Percentiles rank a stretch among this genome's conserved stretches.
These are phyloP conservation scores for Trypanosoma congolense DNA, from an alignment of 208 protist genomes.

Conservation along the genomic window DNA sequence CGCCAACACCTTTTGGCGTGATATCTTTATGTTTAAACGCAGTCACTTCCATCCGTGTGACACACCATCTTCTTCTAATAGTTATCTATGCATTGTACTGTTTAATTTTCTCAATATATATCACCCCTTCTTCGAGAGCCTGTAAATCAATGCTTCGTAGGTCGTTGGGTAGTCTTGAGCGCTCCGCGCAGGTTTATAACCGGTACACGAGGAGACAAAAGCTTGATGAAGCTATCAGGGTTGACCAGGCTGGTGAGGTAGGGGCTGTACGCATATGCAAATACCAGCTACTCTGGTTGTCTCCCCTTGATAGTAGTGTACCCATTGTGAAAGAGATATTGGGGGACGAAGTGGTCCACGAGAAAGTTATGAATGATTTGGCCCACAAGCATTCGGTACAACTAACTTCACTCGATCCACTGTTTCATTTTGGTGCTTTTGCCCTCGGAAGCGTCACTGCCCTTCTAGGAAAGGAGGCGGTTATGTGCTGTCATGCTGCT, in stretches of 20 bases:
- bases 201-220: constrained; percentile 52
- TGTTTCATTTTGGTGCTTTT: constrained; percentile 73
- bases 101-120: too few relatives aligned
- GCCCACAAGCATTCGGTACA: constrained; percentile 58
- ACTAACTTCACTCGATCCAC: constrained; percentile 56
- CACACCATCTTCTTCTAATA: too few relatives aligned
- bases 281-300: constrained; percentile 78
- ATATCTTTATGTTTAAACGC: too few relatives aligned
- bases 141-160: background rate
- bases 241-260: constrained; percentile 81
- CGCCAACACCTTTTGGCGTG: too few relatives aligned
- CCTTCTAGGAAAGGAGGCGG: constrained; percentile 69
- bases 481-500: constrained; percentile 88
- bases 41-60: too few relatives aligned
- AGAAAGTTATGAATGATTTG: constrained; percentile 67
- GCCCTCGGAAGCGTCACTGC: constrained; percentile 68
- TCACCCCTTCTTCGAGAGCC: too few relatives aligned
- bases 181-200: constrained; percentile 29
- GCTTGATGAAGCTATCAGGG: constrained; percentile 74
- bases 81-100: too few relatives aligned
- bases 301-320: constrained; percentile 54
- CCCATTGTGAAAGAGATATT: constrained; percentile 77
- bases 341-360: constrained; percentile 71
- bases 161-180: background rate
- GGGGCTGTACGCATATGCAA: constrained; percentile 72